Evolutionary conservation across 202 grass and related monocot genomes (phyloP).

Genomic region (Thinopyrum obtusiflorum): DNA sequence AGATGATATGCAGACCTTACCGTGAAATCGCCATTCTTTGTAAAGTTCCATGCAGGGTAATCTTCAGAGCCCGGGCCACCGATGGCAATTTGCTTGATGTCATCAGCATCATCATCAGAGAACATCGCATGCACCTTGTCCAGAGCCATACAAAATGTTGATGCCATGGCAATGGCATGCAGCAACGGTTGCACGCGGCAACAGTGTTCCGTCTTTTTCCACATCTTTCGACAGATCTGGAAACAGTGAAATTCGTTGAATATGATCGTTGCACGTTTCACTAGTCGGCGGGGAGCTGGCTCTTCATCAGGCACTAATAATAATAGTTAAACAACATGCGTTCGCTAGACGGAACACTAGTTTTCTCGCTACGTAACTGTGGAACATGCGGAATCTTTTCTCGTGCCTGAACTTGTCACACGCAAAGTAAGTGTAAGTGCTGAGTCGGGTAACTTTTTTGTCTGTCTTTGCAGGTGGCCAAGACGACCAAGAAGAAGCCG

Average conservation of each 20-base stretch:
- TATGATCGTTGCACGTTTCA: neutral
- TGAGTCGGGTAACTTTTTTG: neutral
- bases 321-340: neutral
- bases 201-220: neutral
- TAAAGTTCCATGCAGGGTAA: too few species aligned
- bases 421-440: neutral
- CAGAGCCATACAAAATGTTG: neutral
- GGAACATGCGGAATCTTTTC: neutral
- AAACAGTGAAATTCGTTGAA: neutral
- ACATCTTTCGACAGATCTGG: neutral
- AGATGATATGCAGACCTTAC: too few species aligned
- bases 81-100: too few species aligned
- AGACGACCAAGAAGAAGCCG: neutral
- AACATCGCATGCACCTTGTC: too few species aligned
- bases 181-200: neutral
- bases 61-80: too few species aligned
- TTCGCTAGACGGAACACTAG: neutral
- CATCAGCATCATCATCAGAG: too few species aligned
- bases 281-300: neutral
- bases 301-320: neutral
- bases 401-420: neutral
- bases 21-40: too few species aligned
- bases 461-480: constrained; percentile 26
- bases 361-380: neutral
- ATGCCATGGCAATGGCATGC: neutral